Base-by-base conservation (phyloP, 108 stramenopile species). In the Cyclostephanos tholiformis region DNA sequence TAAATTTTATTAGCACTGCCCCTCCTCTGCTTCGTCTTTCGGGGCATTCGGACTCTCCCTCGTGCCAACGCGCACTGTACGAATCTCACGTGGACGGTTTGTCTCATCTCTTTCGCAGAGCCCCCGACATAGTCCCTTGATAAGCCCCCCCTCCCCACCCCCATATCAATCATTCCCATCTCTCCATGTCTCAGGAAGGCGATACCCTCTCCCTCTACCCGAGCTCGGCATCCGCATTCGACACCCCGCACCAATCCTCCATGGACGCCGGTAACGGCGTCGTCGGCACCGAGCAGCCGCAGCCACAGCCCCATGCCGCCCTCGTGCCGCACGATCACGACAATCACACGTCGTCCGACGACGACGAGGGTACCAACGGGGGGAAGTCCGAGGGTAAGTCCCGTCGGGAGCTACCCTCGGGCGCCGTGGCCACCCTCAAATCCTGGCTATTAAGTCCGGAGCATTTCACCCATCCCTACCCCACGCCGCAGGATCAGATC, bases 391-490 rank as follows among this genome's bases (percentile, higher is more conserved):
- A 61, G 32, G 85, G 79, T 26, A 96, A 95, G 64, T 89, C 91
- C 57, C 84, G 96, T n/a, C 83, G 96, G 19, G 96, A 97, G 71
- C 85, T 97, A 6, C 96, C 96, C 26, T 75, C 91, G 17, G 93
- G 93, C 10, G 96, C 96, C 36, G 96, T 97, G 49, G 82, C 88
- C 25, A 93, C 87, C 5, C 75, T 97, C 38, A 97, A 97, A 74
- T 88, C 93, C 13, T 97, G 96, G 96, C 85, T 97, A 43, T 73
- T 94, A 6, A 88, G 87, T 30, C 92, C 93, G 10, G 93, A 95
- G 65, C 95, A 97, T 74, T 95, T 97, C 64, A 87, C 91, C 25
- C 95, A 97, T 77, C 96, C 96, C 5, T 96, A 95, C 80, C 95
- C 95, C 35, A 95, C 94, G 10, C 92, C 95, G 7, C 93, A 94